Base-by-base conservation (phyloP, 192 early-diverging fungal species). In the Backusella liffmaniae region DNA sequence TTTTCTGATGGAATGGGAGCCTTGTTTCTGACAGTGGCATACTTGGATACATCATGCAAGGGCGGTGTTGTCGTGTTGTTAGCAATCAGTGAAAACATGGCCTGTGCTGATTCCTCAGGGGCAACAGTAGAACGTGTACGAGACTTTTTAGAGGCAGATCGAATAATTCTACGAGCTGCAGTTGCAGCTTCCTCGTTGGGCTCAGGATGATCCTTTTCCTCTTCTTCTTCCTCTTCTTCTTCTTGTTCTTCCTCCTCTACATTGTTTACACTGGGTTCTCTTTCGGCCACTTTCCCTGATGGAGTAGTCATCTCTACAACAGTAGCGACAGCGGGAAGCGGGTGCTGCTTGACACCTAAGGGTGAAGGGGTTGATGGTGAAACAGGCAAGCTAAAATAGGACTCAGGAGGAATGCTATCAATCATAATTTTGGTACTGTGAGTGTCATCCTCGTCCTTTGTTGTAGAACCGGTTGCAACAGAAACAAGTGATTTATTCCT, bases 81-180 rank as follows among this genome's bases (percentile, higher is more conserved):
- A 36, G 67, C n/a, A 62, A 56, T 35, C 56, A 59, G 13, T 13
- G 51, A 32, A 73, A 73, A 41, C 72, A 73, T 73, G n/a, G 53
- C 53, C 18, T 62, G 35, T 42, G 62, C 65, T 18, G 59, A 65
- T 30, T 74, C 73, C 7, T 74, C 65, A 18, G 39, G 66, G 41
- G 66, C 42, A 23, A 34, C 37, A 30, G 41, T 65, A 42, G 73
- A 74, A 15, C 73, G 73, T 67, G 73, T 74, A 21, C 62, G 56
- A 42, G 65, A 66, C n/a, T 74, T 74, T n/a, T 42, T 66, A 32
- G 73, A 74, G 34, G 73, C 73, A 67, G 73, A 67, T 37, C 73
- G 73, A 66, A 74, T 74, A 26, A 74, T 35, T n/a, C 73, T 37
- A n/a, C 73, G 73, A 44, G 73, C 73, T 46, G 73, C 73, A 65